Conservation (phyloP, 2,329 filamentous ascomycete genomes). For the Cyclaneusma minus region DNA sequence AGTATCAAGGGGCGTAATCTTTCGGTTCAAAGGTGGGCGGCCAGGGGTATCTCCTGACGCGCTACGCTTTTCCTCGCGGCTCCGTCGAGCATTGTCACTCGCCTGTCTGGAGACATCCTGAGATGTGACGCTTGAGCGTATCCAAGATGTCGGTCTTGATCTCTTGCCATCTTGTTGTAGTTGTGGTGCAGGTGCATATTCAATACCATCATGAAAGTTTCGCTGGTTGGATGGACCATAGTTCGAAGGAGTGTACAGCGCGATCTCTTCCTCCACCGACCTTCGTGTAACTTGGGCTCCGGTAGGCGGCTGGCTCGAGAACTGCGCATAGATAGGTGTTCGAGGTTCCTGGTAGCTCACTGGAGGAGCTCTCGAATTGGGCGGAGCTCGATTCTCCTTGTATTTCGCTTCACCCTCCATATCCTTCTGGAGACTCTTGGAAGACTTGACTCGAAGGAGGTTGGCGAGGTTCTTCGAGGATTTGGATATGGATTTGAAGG, state of each 20-base stretch:
- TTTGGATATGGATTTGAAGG: slow-evolving; percentile 66
- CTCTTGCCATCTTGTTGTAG: too few relatives aligned
- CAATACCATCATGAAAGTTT: slow-evolving; percentile 13
- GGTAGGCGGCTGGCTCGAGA: slow-evolving; percentile 28
- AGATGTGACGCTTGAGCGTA: too few relatives aligned
- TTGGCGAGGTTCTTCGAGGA: slow-evolving; percentile 70
- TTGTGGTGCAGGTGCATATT: too few relatives aligned
- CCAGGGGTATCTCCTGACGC: too few relatives aligned
- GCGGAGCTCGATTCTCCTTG: slow-evolving; percentile 69
- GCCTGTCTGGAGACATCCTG: too few relatives aligned
- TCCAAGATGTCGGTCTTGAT: too few relatives aligned
- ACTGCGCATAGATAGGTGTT: slow-evolving; percentile 72
- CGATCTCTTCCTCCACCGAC: slow-evolving; percentile 19
- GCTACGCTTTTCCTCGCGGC: too few relatives aligned
- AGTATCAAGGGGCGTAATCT: too few relatives aligned
- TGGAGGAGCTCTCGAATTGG: slow-evolving; percentile 26
- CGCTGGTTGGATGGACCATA: slow-evolving; percentile 16
- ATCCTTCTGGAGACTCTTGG: slow-evolving; percentile 44
- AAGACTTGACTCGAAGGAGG: slow-evolving; percentile 61
- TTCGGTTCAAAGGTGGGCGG: too few relatives aligned
- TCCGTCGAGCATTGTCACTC: too few relatives aligned
- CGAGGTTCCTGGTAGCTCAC: slow-evolving; percentile 25
- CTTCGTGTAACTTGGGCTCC: slow-evolving; percentile 22
- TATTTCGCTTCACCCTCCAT: slow-evolving; percentile 44
- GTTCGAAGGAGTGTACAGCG: slow-evolving; percentile 17